Evolutionary conservation across 2,329 filamentous ascomycete species (phyloP).

Genomic region (Pseudogymnoascus sp.): DNA sequence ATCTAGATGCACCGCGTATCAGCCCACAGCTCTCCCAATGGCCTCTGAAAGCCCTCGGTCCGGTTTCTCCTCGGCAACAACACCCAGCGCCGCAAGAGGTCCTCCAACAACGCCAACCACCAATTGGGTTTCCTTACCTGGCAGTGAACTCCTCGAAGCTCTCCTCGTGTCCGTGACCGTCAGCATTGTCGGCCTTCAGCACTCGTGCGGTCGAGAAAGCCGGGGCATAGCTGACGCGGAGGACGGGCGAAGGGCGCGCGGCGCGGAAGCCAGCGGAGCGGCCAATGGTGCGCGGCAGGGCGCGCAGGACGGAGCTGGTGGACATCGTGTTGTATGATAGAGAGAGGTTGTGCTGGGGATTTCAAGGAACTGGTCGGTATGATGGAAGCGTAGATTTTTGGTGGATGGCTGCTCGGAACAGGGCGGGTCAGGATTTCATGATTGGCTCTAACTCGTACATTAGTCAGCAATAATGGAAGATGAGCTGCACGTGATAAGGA

Average conservation of each 20-base stretch:
- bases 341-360: slow-evolving; percentile 1
- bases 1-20: slow-evolving; percentile 49
- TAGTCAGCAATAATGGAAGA: slow-evolving; percentile 2
- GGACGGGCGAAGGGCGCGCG: not conserved
- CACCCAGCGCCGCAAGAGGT: slow-evolving; percentile 9
- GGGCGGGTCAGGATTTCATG: slow-evolving; percentile 4
- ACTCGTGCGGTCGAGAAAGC: slow-evolving; percentile 40
- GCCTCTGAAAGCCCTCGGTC: not conserved
- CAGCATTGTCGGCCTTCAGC: slow-evolving; percentile 35
- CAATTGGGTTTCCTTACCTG: slow-evolving; percentile 57
- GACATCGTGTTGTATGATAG: slow-evolving; percentile 7
- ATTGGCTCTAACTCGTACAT: not conserved
- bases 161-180: slow-evolving; percentile 80
- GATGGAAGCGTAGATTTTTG: slow-evolving; percentile 8
- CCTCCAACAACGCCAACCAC: slow-evolving; percentile 14
- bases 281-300: slow-evolving; percentile 7
- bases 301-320: slow-evolving; percentile 6
- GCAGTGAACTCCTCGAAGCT: slow-evolving; percentile 98
- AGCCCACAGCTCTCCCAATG: slow-evolving; percentile 4
- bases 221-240: not conserved
- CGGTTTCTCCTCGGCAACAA: not conserved
- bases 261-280: slow-evolving; percentile 6
- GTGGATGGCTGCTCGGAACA: slow-evolving; percentile 8
- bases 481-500: slow-evolving; percentile 7
- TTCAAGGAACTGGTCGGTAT: not conserved